phyloP scores from a whole-genome alignment of 2,329 filamentous ascomycete species.

The Periconia digitata region DNA sequence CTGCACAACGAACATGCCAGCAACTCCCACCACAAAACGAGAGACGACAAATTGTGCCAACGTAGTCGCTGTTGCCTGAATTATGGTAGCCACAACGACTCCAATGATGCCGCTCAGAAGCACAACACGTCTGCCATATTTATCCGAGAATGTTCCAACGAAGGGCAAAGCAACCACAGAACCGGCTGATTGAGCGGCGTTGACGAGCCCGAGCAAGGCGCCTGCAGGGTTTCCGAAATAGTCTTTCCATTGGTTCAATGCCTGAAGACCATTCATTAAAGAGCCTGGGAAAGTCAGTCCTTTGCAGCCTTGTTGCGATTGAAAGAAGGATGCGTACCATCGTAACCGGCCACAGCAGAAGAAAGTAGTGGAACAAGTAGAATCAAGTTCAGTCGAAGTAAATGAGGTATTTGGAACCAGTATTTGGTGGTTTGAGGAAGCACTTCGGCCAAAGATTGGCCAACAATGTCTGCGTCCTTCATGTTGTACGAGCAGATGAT shows the following conservation, averaged over 20 bases:
- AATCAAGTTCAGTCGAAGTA: conserved; percentile 49
- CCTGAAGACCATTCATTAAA: conserved; percentile 19
- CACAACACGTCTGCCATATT: conserved; percentile 6
- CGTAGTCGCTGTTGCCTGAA: conserved; percentile 9
- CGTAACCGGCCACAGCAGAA: conserved; percentile 48
- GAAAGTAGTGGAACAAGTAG: conserved; percentile 49
- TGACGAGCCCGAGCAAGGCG: conserved; percentile 13
- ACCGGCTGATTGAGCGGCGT: conserved; percentile 12
- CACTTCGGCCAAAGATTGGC: conserved; percentile 35
- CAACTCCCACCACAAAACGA: conserved; percentile 16
- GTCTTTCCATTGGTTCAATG: conserved; percentile 10
- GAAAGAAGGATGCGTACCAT: conserved; percentile 33
- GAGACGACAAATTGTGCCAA: conserved; percentile 13
- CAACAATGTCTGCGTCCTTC: conserved; percentile 27
- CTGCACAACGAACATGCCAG: conserved; percentile 22
- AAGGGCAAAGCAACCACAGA: conserved; percentile 9
- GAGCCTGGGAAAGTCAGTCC: too few relatives aligned
- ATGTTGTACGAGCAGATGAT: conserved; percentile 4
- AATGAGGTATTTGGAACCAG: conserved; percentile 49
- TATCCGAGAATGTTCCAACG: conserved; percentile 7
- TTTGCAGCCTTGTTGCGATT: neutral
- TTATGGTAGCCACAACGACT: conserved; percentile 11
- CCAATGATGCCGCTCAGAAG: conserved; percentile 9
- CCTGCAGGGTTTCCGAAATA: conserved; percentile 13
- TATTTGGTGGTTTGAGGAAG: conserved; percentile 45